Evolutionary conservation across 1,284 basidiomycete genomes (phyloP), one percentile per base, ranked within the genome.

Genomic region (Puccinia horiana): DNA sequence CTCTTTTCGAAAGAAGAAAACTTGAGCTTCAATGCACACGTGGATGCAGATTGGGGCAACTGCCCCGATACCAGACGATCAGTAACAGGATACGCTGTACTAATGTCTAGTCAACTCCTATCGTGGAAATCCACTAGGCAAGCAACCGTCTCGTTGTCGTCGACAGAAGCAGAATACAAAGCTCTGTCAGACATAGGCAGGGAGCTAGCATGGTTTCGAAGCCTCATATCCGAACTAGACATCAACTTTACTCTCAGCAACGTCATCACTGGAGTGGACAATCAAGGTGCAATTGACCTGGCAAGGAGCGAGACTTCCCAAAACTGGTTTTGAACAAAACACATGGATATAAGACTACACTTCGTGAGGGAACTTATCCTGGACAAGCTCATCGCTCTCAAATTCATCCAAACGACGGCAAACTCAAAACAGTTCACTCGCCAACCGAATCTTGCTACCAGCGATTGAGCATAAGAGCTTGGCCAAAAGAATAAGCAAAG

Each of bases 131-230:
- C 49, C 11, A 52, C 49, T 4, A 52, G 20, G 49, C 18, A 52
- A 52, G 11, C 49, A 16, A 52, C 49, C 4, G 49, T 52, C 12
- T 26, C 72, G 14, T 35, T 69, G 18, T 83, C 73, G 42, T 78
- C 78, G 9, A 75, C 61, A 3, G 73, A 75, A 23, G 63, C 63
- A 3, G 63, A 65, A n/a, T 65, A 65, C 40, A 35, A 42, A 18
- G 63, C 63, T 1, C 83, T 86, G 44, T 83, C 85, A 89, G 91
- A 91, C 87, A 90, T 87, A 0, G 86, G 85, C 3, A 84, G 85
- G 42, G 88, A 90, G 81, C 83, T 86, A 2, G 49, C 87, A 0
- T 90, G 88, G 88, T 84, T 89, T 5, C 3, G 18, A 56, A 49
- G 56, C n/a, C 37, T 76, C 14, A 35, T 76, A 5, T 20, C 12